phyloP scores from a whole-genome alignment of 176 grass and related monocot genomes.

The Cenchrus purpureus region DNA sequence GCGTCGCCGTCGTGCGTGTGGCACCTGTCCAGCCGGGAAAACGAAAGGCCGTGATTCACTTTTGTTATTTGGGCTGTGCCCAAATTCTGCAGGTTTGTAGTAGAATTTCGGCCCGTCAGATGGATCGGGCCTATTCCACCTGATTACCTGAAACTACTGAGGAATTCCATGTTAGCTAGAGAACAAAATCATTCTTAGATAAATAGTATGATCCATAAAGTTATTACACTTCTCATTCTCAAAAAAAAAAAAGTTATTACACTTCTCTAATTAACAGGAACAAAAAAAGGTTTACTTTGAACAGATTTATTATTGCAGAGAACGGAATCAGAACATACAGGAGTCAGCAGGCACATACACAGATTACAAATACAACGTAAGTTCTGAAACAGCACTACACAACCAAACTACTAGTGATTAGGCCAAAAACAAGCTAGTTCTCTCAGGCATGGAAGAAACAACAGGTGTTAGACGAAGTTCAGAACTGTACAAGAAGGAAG shows the following conservation, averaged over 20 bases:
- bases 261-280: no score
- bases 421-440: no score
- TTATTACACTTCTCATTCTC: no score
- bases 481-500: conserved; percentile 36
- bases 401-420: neutral
- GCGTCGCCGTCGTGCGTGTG: conserved; percentile 3
- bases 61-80: neutral
- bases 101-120: neutral
- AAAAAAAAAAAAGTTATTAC: no score
- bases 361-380: conserved; percentile 20
- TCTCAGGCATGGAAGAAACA: conserved; percentile 17
- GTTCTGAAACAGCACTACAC: conserved; percentile 29
- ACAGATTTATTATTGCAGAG: neutral
- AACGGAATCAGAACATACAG: neutral
- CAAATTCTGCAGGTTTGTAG: neutral
- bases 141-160: neutral
- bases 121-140: no score
- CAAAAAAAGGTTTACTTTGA: neutral
- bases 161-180: neutral
- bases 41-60: neutral
- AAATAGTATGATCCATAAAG: neutral
- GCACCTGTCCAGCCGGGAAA: no score
- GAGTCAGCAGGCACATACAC: neutral
- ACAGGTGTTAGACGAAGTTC: neutral
- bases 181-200: neutral